These are phyloP conservation scores for Acacia melanoxylon DNA, from an alignment of 306 rosid genomes.

Conservation along the genomic window DNA sequence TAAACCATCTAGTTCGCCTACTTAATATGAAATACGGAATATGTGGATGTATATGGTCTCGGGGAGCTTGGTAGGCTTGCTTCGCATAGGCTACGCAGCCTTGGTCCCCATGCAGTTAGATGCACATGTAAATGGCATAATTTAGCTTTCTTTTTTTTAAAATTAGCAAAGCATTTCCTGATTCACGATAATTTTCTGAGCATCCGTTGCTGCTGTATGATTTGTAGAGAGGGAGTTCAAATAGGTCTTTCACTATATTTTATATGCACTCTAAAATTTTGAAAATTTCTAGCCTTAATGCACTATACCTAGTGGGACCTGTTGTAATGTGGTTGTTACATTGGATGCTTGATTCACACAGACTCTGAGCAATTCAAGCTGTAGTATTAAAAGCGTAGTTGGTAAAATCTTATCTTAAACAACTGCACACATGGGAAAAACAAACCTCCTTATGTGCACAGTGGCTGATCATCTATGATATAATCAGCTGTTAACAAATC, in stretches of 20 bases:
- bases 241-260: neutral
- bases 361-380: neutral
- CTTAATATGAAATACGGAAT: neutral
- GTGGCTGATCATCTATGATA: neutral
- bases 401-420: neutral
- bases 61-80: no score
- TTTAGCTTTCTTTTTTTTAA: neutral
- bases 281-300: neutral
- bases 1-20: neutral
- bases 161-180: neutral
- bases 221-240: slow-evolving; percentile 8
- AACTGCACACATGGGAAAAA: neutral
- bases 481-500: neutral
- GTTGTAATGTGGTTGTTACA: neutral
- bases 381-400: neutral
- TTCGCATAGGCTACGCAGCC: no score
- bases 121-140: neutral
- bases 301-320: neutral
- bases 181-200: neutral
- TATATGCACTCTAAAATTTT: neutral
- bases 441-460: neutral
- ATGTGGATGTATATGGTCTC: neutral
- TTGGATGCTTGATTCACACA: neutral
- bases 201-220: neutral
- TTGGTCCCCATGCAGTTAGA: neutral